Base-by-base conservation (phyloP, 805 yeast genomes). In the Kuraishia piskuri region DNA sequence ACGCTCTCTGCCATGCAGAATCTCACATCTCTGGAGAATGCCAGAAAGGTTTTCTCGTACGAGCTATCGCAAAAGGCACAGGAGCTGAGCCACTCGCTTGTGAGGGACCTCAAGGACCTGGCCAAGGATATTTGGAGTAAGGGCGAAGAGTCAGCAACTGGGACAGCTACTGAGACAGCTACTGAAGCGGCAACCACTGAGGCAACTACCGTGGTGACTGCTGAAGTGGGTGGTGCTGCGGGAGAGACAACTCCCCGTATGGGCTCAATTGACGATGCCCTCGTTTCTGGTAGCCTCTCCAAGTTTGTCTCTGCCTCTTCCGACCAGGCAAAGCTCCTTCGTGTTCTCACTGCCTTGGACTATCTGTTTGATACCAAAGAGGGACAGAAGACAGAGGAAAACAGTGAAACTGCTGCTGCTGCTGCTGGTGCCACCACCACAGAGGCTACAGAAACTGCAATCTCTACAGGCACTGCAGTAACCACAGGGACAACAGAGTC, bases 311-410 rank as follows among this genome's bases (percentile, higher is more conserved):
- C 89, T 0, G 80, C 90, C 1, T 82, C 87, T 46, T 87, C 96
- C 0, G 90, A 87, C 56, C 98, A 94, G 65, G 88, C 97, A 7
- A 90, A 90, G 61, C 68, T 94, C n/a, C 71, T 92, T 53, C 77
- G 96, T 51, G 83, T 90, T 2, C 73, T 91, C 56, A 90, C 97
- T 0, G 96, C 97, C 0, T 75, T 91, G 54, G 97, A 91, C 61
- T 89, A 86, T 59, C 73, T 91, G 63, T 86, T 80, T 65, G 89
- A 84, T 52, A 63, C 73, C 0, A 69, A 71, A 61, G 51, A 54
- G 22, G 40, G 40, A 12, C n/a, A 31, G 8, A 31, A 31, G 3
- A 12, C 9, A 10, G 40, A 31, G 4, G 40, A 8, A 31, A 55
- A 55, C 17, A 62, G 62, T 8, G 63, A 60, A 25, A 63, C 63